These are phyloP conservation scores for Pseudocercospora pini-densiflorae DNA, from an alignment of 2,329 filamentous ascomycete species.

Conservation along the genomic window DNA sequence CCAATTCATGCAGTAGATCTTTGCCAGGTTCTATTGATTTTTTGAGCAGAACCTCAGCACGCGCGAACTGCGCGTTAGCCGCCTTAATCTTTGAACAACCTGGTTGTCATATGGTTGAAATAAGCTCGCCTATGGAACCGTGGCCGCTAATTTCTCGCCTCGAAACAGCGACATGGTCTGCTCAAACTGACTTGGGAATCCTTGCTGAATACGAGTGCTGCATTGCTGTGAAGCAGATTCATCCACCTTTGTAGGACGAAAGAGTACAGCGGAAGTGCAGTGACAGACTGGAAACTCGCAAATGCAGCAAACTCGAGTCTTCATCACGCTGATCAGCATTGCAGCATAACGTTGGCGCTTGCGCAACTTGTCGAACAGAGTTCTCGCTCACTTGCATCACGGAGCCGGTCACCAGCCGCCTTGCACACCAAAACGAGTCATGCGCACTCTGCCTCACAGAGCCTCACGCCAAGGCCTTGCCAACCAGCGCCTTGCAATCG, in stretches of 20 bases:
- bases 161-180: not conserved
- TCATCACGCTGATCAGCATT: too few relatives aligned
- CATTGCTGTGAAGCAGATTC: too few relatives aligned
- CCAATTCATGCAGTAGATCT: not conserved
- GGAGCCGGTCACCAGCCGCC: not conserved
- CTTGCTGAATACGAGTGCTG: not conserved
- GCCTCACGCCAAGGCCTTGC: conserved; percentile 59
- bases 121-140: not conserved
- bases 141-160: not conserved
- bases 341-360: not conserved
- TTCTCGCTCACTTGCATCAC: not conserved
- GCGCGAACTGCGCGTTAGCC: conserved; percentile 4
- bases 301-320: too few relatives aligned
- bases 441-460: conserved; percentile 2
- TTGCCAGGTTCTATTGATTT: not conserved
- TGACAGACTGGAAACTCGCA: too few relatives aligned
- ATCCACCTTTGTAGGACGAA: too few relatives aligned
- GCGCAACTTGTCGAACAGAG: not conserved
- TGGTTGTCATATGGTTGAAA: not conserved
- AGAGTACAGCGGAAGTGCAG: too few relatives aligned
- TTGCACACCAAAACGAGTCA: conserved; percentile 4
- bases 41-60: not conserved
- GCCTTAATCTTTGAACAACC: not conserved
- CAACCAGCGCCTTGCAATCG: conserved; percentile 64
- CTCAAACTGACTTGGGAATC: not conserved